Conservation (phyloP, 2,329 filamentous ascomycete genomes). For the Chrysoporthe puriensis region DNA sequence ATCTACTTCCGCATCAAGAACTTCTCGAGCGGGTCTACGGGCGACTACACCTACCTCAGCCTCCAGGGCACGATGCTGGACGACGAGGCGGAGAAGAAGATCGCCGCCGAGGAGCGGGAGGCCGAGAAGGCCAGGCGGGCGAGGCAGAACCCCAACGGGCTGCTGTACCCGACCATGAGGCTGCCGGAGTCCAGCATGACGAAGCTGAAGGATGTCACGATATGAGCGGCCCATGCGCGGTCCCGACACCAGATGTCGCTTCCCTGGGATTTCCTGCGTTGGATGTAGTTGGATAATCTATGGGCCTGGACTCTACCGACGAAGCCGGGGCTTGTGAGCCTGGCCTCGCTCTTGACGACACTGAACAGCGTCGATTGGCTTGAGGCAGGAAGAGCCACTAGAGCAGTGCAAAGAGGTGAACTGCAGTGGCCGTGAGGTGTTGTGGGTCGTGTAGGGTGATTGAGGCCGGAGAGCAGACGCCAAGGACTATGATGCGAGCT, state of each 20-base stretch:
- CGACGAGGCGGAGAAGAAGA: conserved; percentile 65
- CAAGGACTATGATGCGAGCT: neutral
- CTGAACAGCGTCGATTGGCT: neutral
- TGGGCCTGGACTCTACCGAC: too few relatives aligned
- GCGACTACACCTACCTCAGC: conserved; percentile 77
- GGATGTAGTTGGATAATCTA: too few relatives aligned
- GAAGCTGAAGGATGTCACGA: conserved; percentile 35
- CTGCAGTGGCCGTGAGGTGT: too few relatives aligned
- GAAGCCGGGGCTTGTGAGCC: neutral
- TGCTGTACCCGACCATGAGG: conserved; percentile 39
- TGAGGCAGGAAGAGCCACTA: neutral
- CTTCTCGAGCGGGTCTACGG: conserved; percentile 78
- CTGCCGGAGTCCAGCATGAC: conserved; percentile 62
- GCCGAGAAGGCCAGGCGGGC: conserved; percentile 41
- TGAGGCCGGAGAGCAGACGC: neutral
- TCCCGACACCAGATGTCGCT: neutral
- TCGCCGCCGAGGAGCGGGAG: conserved; percentile 59
- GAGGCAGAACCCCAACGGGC: conserved; percentile 40
- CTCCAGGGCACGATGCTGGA: conserved; percentile 87
- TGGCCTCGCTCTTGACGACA: neutral
- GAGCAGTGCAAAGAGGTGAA: too few relatives aligned
- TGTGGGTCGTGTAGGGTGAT: neutral
- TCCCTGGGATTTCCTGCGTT: neutral
- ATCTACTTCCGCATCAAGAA: conserved; percentile 81
- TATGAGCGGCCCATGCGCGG: neutral